Base-by-base conservation (phyloP, 2,329 filamentous ascomycete genomes). In the Colletotrichum karsti region DNA sequence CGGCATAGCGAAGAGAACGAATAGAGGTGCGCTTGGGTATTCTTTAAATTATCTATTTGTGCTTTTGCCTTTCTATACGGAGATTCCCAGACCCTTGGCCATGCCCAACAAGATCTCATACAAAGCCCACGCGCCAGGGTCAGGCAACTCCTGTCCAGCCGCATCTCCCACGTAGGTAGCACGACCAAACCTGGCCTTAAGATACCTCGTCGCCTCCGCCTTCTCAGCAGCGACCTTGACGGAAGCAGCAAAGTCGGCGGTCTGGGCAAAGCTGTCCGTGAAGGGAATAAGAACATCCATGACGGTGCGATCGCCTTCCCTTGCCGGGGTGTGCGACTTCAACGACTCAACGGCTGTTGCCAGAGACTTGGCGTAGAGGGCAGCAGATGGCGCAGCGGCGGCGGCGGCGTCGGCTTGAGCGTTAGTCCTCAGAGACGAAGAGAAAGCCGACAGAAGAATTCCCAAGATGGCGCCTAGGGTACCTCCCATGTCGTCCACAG, bases 401-500 rank as follows among this genome's bases (percentile, higher is more conserved):
- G 35, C 41, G 18, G 22, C 13, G 7, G 22, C 9, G 1, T 37
- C 22, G 5, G 12, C 39, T 18, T 41, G 46, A 6, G 35, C 50
- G 30, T 55, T 53, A 7, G 8, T 54, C 28, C 69, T 70, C 12
- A 77, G 69, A 2, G 70, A 61, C 2, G 72, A 68, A 0, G 69
- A 66, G 20, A 73, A 73, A 7, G 73, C 73, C 2, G 71, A 74
- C 13, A 77, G 69, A 8, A 77, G 67, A 57, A 77, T 77, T 9
- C 74, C 75, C n/a, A 74, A 69, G 42, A 77, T 76, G 15, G 75
- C 79, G 7, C 78, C 79, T 0, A 79, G 75, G 2, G 77, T 80
- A 5, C 79, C 78, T 20, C 76, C 78, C 78, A 80, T 80, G 63
- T 74, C 74, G 59, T 81, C 79, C 6, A 81, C 76, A 13, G 76